These are phyloP conservation scores for Talaromyces sp. DNA, from an alignment of 2,329 filamentous ascomycete species.

Conservation along the genomic window DNA sequence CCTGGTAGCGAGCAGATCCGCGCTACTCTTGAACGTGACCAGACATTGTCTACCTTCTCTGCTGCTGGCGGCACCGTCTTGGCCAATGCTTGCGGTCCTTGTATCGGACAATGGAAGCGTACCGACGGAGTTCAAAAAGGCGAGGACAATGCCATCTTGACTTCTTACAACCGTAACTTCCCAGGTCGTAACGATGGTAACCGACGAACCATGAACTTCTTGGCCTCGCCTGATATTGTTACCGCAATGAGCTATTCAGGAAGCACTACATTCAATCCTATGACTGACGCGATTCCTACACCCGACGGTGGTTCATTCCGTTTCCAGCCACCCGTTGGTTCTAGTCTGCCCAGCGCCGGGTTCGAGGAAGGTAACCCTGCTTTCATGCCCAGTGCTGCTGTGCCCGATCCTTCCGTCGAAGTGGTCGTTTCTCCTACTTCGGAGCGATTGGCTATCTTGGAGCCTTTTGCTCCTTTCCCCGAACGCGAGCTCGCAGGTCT, in stretches of 20 bases:
- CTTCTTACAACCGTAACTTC: slow-evolving; percentile 98
- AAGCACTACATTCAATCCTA: slow-evolving; percentile 89
- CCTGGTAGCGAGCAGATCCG: slow-evolving; percentile 96
- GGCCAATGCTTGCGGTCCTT: slow-evolving; percentile 91
- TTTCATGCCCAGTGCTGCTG: slow-evolving; percentile 69
- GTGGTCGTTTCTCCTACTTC: slow-evolving; percentile 85
- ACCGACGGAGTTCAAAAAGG: slow-evolving; percentile 82
- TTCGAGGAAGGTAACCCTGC: slow-evolving; percentile 75
- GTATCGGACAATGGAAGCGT: slow-evolving; percentile 92
- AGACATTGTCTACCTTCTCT: slow-evolving; percentile 80
- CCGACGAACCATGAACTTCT: slow-evolving; percentile 95
- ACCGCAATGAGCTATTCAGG: slow-evolving; percentile 95
- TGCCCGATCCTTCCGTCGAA: slow-evolving; percentile 65
- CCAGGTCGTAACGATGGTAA: slow-evolving; percentile 96
- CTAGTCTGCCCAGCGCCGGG: slow-evolving; percentile 63
- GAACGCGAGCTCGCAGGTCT: slow-evolving; percentile 69
- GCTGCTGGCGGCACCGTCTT: slow-evolving; percentile 83
- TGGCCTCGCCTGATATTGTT: slow-evolving; percentile 93
- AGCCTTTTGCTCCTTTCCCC: slow-evolving; percentile 86
- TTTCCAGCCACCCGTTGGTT: slow-evolving; percentile 70
- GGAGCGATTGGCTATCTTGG: slow-evolving; percentile 81
- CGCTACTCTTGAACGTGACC: slow-evolving; percentile 85
- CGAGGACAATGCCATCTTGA: slow-evolving; percentile 88
- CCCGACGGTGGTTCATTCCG: slow-evolving; percentile 78
- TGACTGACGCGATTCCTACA: slow-evolving; percentile 79